Conservation (phyloP, 345 rosid species). For the Lumnitzera racemosa region DNA sequence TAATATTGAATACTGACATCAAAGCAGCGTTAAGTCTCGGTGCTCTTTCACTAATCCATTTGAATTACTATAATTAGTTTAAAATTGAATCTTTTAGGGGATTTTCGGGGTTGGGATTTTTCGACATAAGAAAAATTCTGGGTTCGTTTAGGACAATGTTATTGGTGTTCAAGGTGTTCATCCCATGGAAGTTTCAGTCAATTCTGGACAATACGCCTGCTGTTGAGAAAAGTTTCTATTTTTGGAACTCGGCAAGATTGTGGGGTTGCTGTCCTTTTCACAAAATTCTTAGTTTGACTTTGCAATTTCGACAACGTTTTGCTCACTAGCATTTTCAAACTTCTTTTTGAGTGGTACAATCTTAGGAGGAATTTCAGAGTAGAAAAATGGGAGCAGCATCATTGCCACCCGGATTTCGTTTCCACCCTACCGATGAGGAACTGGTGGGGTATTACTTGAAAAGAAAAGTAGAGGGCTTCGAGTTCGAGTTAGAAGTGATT, state of each 20-base stretch:
- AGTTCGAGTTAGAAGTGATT: conserved; percentile 77
- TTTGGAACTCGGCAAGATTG: conserved; percentile 38
- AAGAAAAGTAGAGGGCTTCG: conserved; percentile 58
- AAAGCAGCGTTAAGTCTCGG: too few relatives aligned
- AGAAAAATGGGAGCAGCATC: conserved; percentile 49
- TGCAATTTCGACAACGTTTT: conserved; percentile 8
- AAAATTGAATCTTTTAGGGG: conserved; percentile 17
- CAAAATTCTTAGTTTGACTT: neutral
- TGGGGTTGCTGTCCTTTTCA: neutral
- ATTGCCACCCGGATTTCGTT: conserved; percentile 87
- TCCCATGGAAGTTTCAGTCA: conserved; percentile 43
- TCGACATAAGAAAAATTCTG: conserved; percentile 20
- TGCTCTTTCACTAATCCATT: neutral
- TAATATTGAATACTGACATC: too few relatives aligned
- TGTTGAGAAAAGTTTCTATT: conserved; percentile 56
- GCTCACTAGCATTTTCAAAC: neutral
- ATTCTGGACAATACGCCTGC: conserved; percentile 44
- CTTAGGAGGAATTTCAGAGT: conserved; percentile 3
- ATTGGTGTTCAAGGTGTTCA: conserved; percentile 40
- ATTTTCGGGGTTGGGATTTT: conserved; percentile 16
- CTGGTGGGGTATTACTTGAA: conserved; percentile 77
- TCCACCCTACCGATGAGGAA: conserved; percentile 91
- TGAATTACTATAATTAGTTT: neutral
- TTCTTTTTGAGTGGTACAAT: conserved; percentile 5
- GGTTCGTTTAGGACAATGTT: conserved; percentile 45